phyloP scores from a whole-genome alignment of 768 basidiomycete genomes.

The Harrya chromipes region DNA sequence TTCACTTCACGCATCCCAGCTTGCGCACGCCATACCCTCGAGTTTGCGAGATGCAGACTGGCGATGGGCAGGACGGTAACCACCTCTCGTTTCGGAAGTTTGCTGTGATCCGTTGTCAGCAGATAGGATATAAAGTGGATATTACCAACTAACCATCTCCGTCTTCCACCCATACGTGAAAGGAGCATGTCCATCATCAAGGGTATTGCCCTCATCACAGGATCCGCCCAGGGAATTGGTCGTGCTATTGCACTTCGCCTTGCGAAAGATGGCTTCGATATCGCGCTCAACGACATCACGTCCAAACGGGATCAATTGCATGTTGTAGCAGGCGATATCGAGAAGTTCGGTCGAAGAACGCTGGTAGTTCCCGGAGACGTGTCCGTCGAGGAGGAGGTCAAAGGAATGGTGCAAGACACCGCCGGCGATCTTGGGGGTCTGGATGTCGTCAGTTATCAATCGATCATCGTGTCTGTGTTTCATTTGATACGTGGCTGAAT shows the following conservation, averaged over 20 bases:
- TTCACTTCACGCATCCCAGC: no score
- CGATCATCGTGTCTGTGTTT: no score
- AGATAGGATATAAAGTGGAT: not conserved
- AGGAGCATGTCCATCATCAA: constrained; percentile 11
- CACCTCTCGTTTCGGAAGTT: no score
- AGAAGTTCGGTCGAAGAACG: constrained; percentile 14
- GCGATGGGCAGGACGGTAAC: no score
- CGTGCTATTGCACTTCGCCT: constrained; percentile 13
- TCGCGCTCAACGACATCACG: constrained; percentile 29
- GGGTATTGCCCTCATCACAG: constrained; percentile 29
- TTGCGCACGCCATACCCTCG: no score
- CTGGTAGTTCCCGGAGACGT: constrained; percentile 34
- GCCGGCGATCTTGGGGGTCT: constrained; percentile 28
- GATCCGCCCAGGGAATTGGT: constrained; percentile 28
- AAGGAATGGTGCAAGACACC: constrained; percentile 33
- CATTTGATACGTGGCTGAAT: no score
- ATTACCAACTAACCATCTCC: no score
- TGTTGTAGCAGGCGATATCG: constrained; percentile 17
- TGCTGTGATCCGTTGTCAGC: no score
- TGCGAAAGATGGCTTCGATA: constrained; percentile 22
- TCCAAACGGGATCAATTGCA: constrained; percentile 12
- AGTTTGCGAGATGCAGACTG: no score
- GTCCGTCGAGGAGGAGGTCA: constrained; percentile 38
- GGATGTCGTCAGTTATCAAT: not conserved
- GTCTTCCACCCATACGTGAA: no score